Evolutionary conservation across 1,284 basidiomycete species (phyloP).

Genomic region (Trametes polyzona): DNA sequence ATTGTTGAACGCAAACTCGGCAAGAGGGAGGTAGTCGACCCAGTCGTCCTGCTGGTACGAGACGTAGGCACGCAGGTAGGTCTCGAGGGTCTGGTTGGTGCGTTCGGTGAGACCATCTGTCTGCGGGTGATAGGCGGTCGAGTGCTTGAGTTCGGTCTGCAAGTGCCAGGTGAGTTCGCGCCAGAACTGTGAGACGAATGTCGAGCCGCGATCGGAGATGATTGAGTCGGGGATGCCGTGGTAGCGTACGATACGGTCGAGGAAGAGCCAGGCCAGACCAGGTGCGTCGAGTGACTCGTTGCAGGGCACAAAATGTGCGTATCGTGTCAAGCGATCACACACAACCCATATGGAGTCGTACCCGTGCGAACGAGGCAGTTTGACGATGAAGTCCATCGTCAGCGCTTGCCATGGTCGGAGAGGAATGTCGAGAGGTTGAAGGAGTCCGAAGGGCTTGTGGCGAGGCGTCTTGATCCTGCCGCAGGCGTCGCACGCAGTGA

Average conservation of each 20-base stretch:
- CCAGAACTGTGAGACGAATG: constrained; percentile 40
- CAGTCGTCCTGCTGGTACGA: neutral
- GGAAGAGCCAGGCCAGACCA: constrained; percentile 32
- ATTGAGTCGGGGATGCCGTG: constrained; percentile 39
- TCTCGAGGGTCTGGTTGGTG: neutral
- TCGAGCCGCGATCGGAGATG: constrained; percentile 38
- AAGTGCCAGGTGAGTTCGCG: constrained; percentile 30
- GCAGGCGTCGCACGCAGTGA: constrained; percentile 33
- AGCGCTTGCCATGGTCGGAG: constrained; percentile 39
- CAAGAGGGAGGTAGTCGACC: constrained; percentile 37
- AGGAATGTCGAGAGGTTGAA: constrained; percentile 29
- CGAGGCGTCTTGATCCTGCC: constrained; percentile 30
- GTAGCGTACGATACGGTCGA: constrained; percentile 36
- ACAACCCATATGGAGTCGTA: constrained; percentile 28
- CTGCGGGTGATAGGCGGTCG: constrained; percentile 36
- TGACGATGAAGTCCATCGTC: constrained; percentile 43
- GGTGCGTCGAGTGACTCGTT: constrained; percentile 30
- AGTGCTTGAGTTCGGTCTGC: constrained; percentile 19
- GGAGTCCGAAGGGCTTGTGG: constrained; percentile 32
- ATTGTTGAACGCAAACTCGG: constrained; percentile 53
- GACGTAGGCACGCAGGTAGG: neutral
- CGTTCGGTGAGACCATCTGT: neutral
- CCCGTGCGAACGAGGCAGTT: constrained; percentile 36
- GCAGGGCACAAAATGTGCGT: constrained; percentile 6
- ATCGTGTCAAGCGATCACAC: neutral